phyloP scores from a whole-genome alignment of 2,329 filamentous ascomycete genomes.

The Trichothecium sympodiale region DNA sequence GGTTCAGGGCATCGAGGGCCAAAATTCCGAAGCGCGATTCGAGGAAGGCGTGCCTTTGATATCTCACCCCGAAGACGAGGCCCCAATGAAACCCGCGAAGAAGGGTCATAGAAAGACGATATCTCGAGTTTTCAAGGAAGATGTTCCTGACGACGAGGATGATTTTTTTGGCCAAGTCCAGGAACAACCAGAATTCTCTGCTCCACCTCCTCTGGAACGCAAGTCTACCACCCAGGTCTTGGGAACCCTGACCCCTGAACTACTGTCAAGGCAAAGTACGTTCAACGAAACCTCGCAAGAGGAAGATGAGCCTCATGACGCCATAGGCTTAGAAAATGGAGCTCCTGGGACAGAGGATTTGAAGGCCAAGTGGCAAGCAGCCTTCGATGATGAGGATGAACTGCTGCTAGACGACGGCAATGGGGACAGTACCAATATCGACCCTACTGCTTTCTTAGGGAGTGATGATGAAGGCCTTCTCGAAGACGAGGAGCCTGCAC shows the following conservation, averaged over 20 bases:
- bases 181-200: conserved; percentile 8
- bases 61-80: conserved; percentile 17
- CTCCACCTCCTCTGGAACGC: conserved; percentile 36
- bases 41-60: conserved; percentile 61
- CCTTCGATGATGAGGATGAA: conserved; percentile 62
- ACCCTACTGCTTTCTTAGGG: conserved; percentile 57
- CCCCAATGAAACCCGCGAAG: conserved; percentile 1
- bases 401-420: conserved; percentile 48
- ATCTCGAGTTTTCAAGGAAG: no score
- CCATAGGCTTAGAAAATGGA: conserved; percentile 8
- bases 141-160: conserved; percentile 33
- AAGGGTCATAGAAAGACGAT: background rate
- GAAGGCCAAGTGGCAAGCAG: conserved; percentile 73
- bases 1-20: conserved; percentile 25
- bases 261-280: conserved; percentile 17
- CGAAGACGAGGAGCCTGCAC: conserved; percentile 38
- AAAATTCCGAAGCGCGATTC: conserved; percentile 46
- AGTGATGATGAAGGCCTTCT: conserved; percentile 82
- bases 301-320: conserved; percentile 12
- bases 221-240: conserved; percentile 63
- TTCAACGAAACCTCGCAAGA: conserved; percentile 19
- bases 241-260: conserved; percentile 30
- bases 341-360: conserved; percentile 45
- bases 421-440: conserved; percentile 33
- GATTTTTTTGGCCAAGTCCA: conserved; percentile 52